Base-by-base conservation (phyloP, 2,329 filamentous ascomycete species). In the Apiospora phragmitis region DNA sequence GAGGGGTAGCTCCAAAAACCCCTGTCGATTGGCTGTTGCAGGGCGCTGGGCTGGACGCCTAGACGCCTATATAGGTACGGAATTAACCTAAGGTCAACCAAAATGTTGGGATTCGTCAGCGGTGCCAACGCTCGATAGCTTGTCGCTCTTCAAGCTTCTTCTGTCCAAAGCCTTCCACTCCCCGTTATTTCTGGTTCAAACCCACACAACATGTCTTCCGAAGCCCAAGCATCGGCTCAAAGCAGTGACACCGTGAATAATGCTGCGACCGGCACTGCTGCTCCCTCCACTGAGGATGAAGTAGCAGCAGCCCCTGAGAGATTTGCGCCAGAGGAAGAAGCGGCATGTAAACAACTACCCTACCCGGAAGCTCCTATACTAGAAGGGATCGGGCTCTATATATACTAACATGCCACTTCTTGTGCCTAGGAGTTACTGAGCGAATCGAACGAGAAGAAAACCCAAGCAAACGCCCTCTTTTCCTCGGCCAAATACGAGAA, bases 401-500 rank as follows among this genome's bases (percentile, higher is more conserved):
- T n/a, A 14, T 62, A 21, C 55, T 62, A 62, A 62, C 32, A 62
- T 5, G 4, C 3, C 3, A 38, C 9, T 7, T 9, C 45, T 16
- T 41, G 71, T 72, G 18, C 24, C 0, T 62, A 93, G 91, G 82
- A 85, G 47, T 89, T 97, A 21, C 80, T 97, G 26, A 80, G 85
- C 67, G 90, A 95, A 81, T 94, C 94, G 4, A 91, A 92, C 75
- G 79, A 86, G 1, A 89, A 91, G 76, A 98, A 97, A 81, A 78
- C 88, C 1, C 86, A 90, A 70, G 95, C 94, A 18, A 98, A 98
- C 79, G 81, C 87, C 6, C 87, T 94, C n/a, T 98, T 98, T 82
- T 85, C 87, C 0, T 87, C 89, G 3, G 88, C 89, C 55, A 89
- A 91, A 72, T 96, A 92, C 81, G 88, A 91, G 70, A 90, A 92